These are phyloP conservation scores for Vitis hybrid DNA, from an alignment of 177 flowering plant genomes.

Conservation along the genomic window DNA sequence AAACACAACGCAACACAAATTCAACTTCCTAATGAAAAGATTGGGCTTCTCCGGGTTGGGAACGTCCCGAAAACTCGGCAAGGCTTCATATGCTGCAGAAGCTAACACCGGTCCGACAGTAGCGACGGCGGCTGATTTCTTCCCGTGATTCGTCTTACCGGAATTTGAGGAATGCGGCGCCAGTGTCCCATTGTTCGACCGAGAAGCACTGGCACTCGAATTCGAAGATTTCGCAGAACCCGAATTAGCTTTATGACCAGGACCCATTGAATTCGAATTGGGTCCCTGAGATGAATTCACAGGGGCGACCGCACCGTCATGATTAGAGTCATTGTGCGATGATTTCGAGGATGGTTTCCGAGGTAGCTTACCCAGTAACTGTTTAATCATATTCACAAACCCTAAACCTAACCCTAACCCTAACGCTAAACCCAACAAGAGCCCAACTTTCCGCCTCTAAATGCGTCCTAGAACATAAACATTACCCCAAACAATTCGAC, in stretches of 20 bases:
- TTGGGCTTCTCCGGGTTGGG: constrained; percentile 68
- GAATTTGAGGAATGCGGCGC: constrained; percentile 10
- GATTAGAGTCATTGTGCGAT: constrained; percentile 29
- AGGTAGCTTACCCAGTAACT: constrained; percentile 72
- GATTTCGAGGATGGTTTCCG: constrained; percentile 68
- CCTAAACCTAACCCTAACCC: constrained; percentile 19
- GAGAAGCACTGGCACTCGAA: constrained; percentile 22
- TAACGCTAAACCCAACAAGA: constrained; percentile 11
- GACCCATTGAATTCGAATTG: constrained; percentile 26
- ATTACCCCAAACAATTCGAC: not conserved
- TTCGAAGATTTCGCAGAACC: constrained; percentile 30
- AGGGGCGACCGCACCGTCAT: constrained; percentile 28
- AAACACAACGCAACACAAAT: constrained; percentile 69
- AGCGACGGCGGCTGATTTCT: constrained; percentile 33
- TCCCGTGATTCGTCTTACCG: constrained; percentile 40
- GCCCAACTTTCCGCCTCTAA: constrained; percentile 4
- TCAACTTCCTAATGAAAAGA: constrained; percentile 67
- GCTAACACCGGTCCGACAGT: constrained; percentile 25
- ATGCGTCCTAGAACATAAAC: constrained; percentile 8
- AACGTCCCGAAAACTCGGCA: constrained; percentile 75
- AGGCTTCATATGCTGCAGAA: constrained; percentile 49
- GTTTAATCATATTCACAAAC: constrained; percentile 64
- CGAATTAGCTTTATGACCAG: constrained; percentile 18
- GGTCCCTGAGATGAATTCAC: constrained; percentile 28
- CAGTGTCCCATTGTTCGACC: constrained; percentile 30